Percentiles rank a stretch among this genome's conserved stretches.
Evolutionary conservation across 2,329 filamentous ascomycete species (phyloP).

Genomic region (Arthrobotrys sinensis): DNA sequence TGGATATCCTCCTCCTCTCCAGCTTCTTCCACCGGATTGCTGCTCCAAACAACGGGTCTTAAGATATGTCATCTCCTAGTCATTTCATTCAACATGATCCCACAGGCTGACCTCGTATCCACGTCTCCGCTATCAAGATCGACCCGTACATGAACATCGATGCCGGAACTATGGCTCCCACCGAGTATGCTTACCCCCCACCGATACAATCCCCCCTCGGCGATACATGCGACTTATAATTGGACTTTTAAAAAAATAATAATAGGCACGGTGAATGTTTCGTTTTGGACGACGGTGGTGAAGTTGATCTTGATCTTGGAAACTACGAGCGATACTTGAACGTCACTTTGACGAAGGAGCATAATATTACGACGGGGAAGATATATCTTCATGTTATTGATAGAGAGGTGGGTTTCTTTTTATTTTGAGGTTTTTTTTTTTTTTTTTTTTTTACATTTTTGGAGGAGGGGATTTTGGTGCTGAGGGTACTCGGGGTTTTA

Average conservation of each 20-base stretch:
- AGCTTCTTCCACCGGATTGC: conserved; percentile 80
- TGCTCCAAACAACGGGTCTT: conserved; percentile 84
- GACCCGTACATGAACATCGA: conserved; percentile 83
- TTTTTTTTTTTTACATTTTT: not conserved
- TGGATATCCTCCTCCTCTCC: conserved; percentile 62
- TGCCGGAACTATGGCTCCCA: conserved; percentile 80
- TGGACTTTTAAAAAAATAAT: not conserved
- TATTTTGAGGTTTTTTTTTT: not conserved
- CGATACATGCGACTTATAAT: conserved; percentile 38
- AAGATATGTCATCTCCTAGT: conserved; percentile 74
- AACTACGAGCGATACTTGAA: conserved; percentile 87
- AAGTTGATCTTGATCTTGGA: conserved; percentile 81
- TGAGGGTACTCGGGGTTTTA: not conserved
- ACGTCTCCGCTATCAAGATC: conserved; percentile 79
- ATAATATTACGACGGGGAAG: conserved; percentile 98
- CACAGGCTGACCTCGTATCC: conserved; percentile 62
- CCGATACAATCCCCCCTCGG: conserved; percentile 9
- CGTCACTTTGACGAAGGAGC: conserved; percentile 84
- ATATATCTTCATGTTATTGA: conserved; percentile 92
- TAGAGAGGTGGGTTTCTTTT: conserved; percentile 70
- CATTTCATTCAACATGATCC: conserved; percentile 59
- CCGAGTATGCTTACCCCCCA: conserved; percentile 69
- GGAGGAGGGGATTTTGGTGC: not conserved
- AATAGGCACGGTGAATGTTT: conserved; percentile 87
- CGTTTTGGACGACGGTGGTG: conserved; percentile 86